Percentiles rank a stretch among this genome's conserved stretches.
Evolutionary conservation across 1,284 basidiomycete species (phyloP).

Genomic region (Inonotus hispidus): DNA sequence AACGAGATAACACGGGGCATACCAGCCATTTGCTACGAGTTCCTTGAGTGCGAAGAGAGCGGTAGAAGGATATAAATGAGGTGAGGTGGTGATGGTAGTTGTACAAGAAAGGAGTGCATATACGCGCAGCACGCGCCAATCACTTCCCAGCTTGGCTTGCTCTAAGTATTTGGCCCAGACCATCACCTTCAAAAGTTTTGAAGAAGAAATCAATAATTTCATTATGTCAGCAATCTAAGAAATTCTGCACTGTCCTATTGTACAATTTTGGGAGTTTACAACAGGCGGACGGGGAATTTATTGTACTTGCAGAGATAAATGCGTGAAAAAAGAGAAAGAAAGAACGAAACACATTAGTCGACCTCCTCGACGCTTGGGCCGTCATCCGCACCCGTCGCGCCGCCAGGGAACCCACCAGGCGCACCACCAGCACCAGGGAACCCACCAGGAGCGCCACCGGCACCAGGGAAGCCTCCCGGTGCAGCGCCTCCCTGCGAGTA

Average conservation of each 20-base stretch:
- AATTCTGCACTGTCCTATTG: slow-evolving; percentile 3
- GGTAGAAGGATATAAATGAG: no score
- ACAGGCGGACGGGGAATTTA: neutral
- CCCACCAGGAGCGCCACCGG: slow-evolving; percentile 45
- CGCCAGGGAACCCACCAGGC: slow-evolving; percentile 41
- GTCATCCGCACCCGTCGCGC: slow-evolving; percentile 57
- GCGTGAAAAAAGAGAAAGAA: neutral
- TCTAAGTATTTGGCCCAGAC: no score
- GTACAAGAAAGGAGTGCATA: slow-evolving; percentile 2
- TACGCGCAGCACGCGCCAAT: slow-evolving; percentile 3
- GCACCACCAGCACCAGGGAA: slow-evolving; percentile 37
- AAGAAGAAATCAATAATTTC: neutral
- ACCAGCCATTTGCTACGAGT: neutral
- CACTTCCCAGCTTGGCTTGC: neutral
- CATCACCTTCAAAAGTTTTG: no score
- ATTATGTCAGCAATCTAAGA: slow-evolving; percentile 12
- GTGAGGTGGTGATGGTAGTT: slow-evolving; percentile 10
- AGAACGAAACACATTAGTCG: slow-evolving; percentile 42
- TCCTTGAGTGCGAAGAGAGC: neutral
- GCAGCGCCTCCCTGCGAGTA: slow-evolving; percentile 60
- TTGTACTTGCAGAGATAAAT: neutral
- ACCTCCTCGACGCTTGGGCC: slow-evolving; percentile 89
- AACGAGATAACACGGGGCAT: neutral
- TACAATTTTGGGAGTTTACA: slow-evolving; percentile 5
- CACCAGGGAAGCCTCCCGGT: slow-evolving; percentile 44